These are phyloP conservation scores for Solanum hybrid DNA, from an alignment of 305 asterid genomes.

Conservation along the genomic window DNA sequence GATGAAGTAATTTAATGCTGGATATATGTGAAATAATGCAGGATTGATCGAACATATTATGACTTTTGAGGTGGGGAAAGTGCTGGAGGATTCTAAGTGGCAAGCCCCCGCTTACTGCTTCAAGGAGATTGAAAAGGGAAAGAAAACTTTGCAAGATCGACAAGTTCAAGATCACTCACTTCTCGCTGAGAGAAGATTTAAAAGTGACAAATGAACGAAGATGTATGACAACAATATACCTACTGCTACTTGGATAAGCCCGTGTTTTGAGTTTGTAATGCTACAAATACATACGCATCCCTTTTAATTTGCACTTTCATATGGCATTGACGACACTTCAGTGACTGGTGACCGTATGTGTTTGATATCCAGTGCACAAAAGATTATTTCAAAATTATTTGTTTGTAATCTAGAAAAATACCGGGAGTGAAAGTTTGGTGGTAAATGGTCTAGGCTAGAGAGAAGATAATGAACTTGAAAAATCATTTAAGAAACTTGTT, in stretches of 20 bases:
- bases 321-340: not conserved
- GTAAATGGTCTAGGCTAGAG: not conserved
- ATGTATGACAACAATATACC: not conserved
- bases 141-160: not conserved
- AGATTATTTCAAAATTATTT: not conserved
- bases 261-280: not conserved
- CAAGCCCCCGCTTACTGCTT: slow-evolving; percentile 10
- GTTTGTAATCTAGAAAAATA: not conserved
- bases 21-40: not conserved
- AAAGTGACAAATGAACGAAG: not conserved
- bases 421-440: not conserved
- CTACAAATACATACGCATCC: not conserved
- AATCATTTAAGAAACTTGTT: not conserved
- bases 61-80: slow-evolving; percentile 7
- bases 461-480: not conserved
- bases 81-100: slow-evolving; percentile 2
- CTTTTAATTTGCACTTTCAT: not conserved
- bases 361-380: not conserved
- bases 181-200: not conserved
- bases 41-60: slow-evolving; percentile 3
- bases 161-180: not conserved
- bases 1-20: not conserved
- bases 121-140: not conserved
- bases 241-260: not conserved
- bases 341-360: not conserved